Percentiles rank a stretch among this genome's conserved stretches.
Evolutionary conservation across 371 early-diverging fungal species (phyloP).

Genomic region (Mortierella sp.): DNA sequence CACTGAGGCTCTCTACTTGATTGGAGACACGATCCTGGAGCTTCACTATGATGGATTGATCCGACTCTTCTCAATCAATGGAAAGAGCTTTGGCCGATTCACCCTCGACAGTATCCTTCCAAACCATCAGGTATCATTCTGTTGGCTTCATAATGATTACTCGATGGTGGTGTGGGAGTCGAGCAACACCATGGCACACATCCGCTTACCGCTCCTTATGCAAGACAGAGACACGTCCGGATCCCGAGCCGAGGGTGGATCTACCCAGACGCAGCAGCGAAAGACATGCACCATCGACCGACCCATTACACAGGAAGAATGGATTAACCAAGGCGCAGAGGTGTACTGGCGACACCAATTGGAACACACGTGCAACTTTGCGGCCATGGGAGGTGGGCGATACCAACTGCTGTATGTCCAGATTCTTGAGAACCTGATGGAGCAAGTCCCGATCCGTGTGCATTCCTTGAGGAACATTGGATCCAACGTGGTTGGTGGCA

Average conservation of each 20-base stretch:
- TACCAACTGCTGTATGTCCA: conserved; percentile 66
- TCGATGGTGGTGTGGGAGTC: conserved; percentile 54
- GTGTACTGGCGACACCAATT: conserved; percentile 52
- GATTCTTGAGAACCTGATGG: conserved; percentile 49
- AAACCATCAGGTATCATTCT: conserved; percentile 48
- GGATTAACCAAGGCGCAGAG: conserved; percentile 50
- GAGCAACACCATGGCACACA: conserved; percentile 53
- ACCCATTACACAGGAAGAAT: conserved; percentile 46
- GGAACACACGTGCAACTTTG: conserved; percentile 51
- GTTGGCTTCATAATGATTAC: conserved; percentile 53
- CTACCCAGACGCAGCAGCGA: neutral
- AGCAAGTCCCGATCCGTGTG: conserved; percentile 49
- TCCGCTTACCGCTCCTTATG: conserved; percentile 40
- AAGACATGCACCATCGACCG: conserved; percentile 11
- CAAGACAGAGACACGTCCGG: conserved; percentile 10
- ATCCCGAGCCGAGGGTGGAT: no score
- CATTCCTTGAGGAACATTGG: conserved; percentile 34
- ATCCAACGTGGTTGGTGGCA: neutral
- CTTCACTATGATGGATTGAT: conserved; percentile 49
- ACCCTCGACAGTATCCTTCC: conserved; percentile 50
- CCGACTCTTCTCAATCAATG: conserved; percentile 44
- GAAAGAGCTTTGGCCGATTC: conserved; percentile 50
- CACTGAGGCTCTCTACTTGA: conserved; percentile 43
- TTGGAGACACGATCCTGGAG: conserved; percentile 48
- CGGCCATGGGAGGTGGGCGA: conserved; percentile 70